Base-by-base conservation (phyloP, 208 protist genomes). In the Trypanosomatidae sp. region DNA sequence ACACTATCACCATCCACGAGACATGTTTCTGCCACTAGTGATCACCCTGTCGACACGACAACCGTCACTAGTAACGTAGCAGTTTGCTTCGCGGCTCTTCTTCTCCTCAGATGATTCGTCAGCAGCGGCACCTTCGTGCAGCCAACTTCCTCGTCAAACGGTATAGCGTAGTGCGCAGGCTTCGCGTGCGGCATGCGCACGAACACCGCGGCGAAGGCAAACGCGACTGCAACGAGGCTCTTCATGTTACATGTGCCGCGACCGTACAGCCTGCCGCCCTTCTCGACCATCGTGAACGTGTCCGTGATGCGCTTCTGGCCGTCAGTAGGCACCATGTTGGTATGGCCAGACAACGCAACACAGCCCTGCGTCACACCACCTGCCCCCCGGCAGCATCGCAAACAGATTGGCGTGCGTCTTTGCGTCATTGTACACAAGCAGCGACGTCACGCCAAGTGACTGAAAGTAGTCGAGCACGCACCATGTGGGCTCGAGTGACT, bases 261-360 rank as follows among this genome's bases (percentile, higher is more conserved):
- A 5, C 70, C 70, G 49, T 70, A 79, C 32, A 80, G 48, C 48
- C 65, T 74, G 30, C 60, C 70, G 22, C 67, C 63, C 42, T 27
- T 45, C 48, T 84, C 74, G 11, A 54, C 63, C 50, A 79, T 37
- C 27, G 37, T 52, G 24, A 79, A 80, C 3, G 75, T 61, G 51
- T 77, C 70, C 38, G 33, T 66, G 54, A 68, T 54, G 64, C 75
- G 81, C 68, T 52, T 52, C 57, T 87, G 77, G 26, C 68, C 77
- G 27, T 66, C 63, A 45, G 81, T 71, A 13, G 77, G 66, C 40
- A 87, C 77, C 30, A 87, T 71, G 43, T 87, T 71, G 5, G 61
- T 81, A 59, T 80, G 64, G 16, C 70, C 75, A 13, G 54, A 71
- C 24, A 77, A 24, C 30, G 73, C 66, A 33, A 80, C 59, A 41